phyloP scores from a whole-genome alignment of 2,329 filamentous ascomycete genomes.

The Lasiodiplodia gonubiensis region DNA sequence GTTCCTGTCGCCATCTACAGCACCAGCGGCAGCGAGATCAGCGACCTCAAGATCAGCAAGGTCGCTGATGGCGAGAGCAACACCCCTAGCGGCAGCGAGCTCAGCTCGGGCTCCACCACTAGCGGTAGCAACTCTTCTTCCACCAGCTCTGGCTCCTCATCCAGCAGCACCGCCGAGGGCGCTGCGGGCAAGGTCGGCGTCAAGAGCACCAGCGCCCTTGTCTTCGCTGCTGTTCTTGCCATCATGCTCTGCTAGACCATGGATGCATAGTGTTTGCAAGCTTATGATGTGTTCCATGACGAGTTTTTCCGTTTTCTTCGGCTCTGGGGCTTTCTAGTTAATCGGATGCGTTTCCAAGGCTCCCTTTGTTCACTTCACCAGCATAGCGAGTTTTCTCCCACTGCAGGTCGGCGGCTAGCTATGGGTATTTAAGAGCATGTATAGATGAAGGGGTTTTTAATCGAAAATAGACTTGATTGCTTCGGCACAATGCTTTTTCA shows the following conservation, averaged over 20 bases:
- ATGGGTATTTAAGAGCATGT: conserved; percentile 9
- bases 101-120: conserved; percentile 18
- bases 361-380: conserved; percentile 6
- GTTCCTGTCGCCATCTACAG: conserved; percentile 65
- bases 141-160: conserved; percentile 14
- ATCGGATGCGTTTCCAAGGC: conserved; percentile 3
- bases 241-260: conserved; percentile 27
- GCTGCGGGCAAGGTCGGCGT: conserved; percentile 27
- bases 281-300: conserved; percentile 24
- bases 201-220: conserved; percentile 28
- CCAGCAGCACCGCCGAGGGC: conserved; percentile 28
- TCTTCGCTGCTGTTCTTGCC: conserved; percentile 27
- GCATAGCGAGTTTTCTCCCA: conserved; percentile 15
- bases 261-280: conserved; percentile 23
- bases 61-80: conserved; percentile 61
- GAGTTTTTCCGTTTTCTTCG: conserved; percentile 15
- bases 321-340: conserved; percentile 19
- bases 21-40: conserved; percentile 63
- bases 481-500: not conserved
- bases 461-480: conserved; percentile 14
- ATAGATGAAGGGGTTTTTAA: conserved; percentile 24
- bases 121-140: conserved; percentile 6
- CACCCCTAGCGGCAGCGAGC: conserved; percentile 53
- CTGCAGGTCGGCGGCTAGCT: conserved; percentile 17
- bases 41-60: conserved; percentile 65